Evolutionary conservation across 2,329 filamentous ascomycete genomes (phyloP), one percentile per base, ranked within the genome.

Genomic region (Colletotrichum tropicicola): DNA sequence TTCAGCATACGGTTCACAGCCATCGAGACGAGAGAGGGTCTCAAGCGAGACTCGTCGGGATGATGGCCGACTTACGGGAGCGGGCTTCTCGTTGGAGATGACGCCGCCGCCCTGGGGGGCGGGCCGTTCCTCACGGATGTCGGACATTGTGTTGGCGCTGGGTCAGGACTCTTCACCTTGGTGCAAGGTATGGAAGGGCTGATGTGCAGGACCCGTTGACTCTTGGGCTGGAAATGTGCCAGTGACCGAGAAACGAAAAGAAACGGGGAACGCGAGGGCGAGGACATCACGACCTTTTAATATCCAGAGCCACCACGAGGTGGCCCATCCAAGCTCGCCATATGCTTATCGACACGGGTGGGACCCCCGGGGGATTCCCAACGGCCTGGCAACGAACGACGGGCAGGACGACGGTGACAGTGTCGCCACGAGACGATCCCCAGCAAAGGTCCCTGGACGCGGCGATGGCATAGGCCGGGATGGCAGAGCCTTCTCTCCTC

Each of bases 141-240:
- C 62, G 35, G 62, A 55, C 62, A 65, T 65, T 41, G 27, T 56
- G 49, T 21, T 61, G 49, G n/a, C 51, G 44, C 62, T 55, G 62
- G 49, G 57, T 56, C 58, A 25, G 48, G 15, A 51, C 28, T 65
- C 57, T 61, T 62, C 44, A 62, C 57, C 49, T 47, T 27, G 39
- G 13, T 25, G n/a, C 21, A 55, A 52, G 62, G 62, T 51, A 23
- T 39, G 51, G 35, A 65, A 49, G 43, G 43, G 23, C 28, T 39
- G 43, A 30, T 62, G 30, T 43, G 44, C 49, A 49, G 51, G 30
- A 65, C 62, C 62, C 62, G 62, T 56, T 48, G 35, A 56, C 44
- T 23, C 44, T 27, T 51, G 57, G 57, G 61, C 61, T 65, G 61
- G 61, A 45, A 13, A 32, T 44, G 9, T 56, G 62, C 62, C 62